These are phyloP conservation scores for Ophiostoma montium DNA, from an alignment of 2,329 filamentous ascomycete species.

Conservation along the genomic window DNA sequence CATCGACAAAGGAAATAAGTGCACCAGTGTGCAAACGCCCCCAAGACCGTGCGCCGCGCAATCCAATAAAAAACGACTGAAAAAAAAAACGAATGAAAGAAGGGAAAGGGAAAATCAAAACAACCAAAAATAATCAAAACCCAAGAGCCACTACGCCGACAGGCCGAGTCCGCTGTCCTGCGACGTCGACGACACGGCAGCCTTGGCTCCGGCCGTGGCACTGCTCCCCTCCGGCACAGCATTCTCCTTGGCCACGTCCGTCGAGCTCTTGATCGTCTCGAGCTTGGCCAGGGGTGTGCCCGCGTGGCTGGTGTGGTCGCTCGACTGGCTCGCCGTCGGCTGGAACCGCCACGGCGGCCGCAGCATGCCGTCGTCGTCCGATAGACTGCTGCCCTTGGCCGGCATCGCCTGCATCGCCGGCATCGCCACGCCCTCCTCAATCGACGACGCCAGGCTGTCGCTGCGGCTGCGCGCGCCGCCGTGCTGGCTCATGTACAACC, in stretches of 20 bases:
- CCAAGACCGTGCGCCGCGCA: conserved; percentile 6
- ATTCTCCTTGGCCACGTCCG: conserved; percentile 16
- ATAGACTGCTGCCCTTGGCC: conserved; percentile 15
- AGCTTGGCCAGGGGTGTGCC: conserved; percentile 25
- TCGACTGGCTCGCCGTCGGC: not conserved
- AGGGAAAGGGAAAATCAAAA: too few species aligned
- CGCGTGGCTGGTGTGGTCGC: not conserved
- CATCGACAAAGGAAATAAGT: not conserved
- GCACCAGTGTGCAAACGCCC: not conserved
- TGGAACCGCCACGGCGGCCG: conserved; percentile 6
- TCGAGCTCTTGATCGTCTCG: conserved; percentile 32
- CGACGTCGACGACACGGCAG: conserved; percentile 7
- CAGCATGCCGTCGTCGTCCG: conserved; percentile 19
- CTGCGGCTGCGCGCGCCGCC: conserved; percentile 3
- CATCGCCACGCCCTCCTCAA: conserved; percentile 6
- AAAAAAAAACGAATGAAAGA: not conserved
- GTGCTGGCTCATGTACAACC: not conserved
- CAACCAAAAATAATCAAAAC: not conserved
- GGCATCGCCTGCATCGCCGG: not conserved
- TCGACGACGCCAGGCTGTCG: conserved; percentile 10
- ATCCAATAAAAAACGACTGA: not conserved
- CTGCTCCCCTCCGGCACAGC: not conserved
- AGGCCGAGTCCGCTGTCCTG: conserved; percentile 18
- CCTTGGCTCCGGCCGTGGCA: not conserved
- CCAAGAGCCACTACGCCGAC: conserved; percentile 11